phyloP scores from a whole-genome alignment of 2,329 filamentous ascomycete genomes.

The Ceratocystis papillata region DNA sequence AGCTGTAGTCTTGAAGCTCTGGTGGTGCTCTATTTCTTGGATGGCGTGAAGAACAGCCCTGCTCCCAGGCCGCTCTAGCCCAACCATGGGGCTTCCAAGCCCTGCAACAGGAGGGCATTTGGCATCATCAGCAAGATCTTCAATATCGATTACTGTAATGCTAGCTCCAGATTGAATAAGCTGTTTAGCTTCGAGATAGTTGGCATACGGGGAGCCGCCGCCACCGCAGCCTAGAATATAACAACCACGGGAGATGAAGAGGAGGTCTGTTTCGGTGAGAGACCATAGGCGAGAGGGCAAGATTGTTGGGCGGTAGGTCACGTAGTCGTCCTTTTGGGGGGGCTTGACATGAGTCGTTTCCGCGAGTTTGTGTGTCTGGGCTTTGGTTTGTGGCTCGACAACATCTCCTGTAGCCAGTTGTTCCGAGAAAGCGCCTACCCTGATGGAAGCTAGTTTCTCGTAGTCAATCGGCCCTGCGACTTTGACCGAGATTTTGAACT shows the following conservation, averaged over 20 bases:
- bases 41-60: conserved; percentile 39
- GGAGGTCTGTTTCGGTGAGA: conserved; percentile 27
- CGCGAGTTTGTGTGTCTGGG: background rate
- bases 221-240: conserved; percentile 28
- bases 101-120: conserved; percentile 26
- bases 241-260: conserved; percentile 27
- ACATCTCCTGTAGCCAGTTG: background rate
- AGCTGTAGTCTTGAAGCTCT: conserved; percentile 26
- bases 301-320: conserved; percentile 40
- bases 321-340: conserved; percentile 30
- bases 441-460: conserved; percentile 23
- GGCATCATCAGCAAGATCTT: conserved; percentile 26
- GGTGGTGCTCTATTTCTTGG: conserved; percentile 40
- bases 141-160: conserved; percentile 26
- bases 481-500: conserved; percentile 27
- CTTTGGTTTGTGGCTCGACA: conserved; percentile 7
- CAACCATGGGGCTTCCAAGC: conserved; percentile 27
- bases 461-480: conserved; percentile 26
- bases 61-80: conserved; percentile 26
- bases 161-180: conserved; percentile 25
- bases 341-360: background rate
- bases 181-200: conserved; percentile 26
- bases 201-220: conserved; percentile 27
- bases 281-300: conserved; percentile 25
- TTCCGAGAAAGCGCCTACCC: conserved; percentile 7